Evolutionary conservation across 2,329 filamentous ascomycete species (phyloP).

Genomic region (Ilyonectria mors-panacis): DNA sequence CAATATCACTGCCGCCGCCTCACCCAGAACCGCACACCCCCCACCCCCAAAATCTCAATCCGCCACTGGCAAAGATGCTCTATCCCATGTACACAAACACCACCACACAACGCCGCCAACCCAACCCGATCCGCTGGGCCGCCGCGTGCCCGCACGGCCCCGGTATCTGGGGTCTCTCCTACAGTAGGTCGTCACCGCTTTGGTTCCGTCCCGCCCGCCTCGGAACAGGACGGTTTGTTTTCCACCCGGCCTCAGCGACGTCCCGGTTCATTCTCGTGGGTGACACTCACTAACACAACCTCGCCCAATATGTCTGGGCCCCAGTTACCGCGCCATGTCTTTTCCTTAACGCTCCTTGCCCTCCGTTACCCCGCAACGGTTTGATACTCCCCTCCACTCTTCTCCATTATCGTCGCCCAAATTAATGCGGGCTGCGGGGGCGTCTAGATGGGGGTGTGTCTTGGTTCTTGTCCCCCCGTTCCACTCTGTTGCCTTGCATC

Average conservation of each 20-base stretch:
- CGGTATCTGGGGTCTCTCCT: constrained; percentile 25
- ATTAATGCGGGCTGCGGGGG: constrained; percentile 1
- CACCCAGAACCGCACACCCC: constrained; percentile 17
- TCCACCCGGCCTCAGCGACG: constrained; percentile 1
- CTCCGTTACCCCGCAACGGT: constrained; percentile 32
- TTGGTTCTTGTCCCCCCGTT: constrained; percentile 1
- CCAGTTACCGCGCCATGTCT: constrained; percentile 19
- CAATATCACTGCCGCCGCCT: constrained; percentile 27
- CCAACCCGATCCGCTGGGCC: constrained; percentile 47
- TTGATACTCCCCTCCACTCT: constrained; percentile 11
- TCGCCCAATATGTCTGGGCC: constrained; percentile 22
- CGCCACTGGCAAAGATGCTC: constrained; percentile 2
- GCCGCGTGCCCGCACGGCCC: constrained; percentile 38
- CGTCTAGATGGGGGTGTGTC: background rate
- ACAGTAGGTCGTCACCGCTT: constrained; percentile 40
- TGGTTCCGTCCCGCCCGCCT: constrained; percentile 28
- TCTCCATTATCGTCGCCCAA: constrained; percentile 6
- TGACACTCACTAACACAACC: constrained; percentile 23
- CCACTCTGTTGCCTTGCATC: constrained; percentile 26
- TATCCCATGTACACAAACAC: background rate
- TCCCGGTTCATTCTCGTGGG: constrained; percentile 29
- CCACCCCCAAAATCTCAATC: constrained; percentile 9
- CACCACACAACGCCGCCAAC: constrained; percentile 28
- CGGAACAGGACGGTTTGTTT: constrained; percentile 27
- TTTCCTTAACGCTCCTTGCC: background rate